phyloP scores from a whole-genome alignment of 768 basidiomycete species.

The Phlebiopsis gigantea region DNA sequence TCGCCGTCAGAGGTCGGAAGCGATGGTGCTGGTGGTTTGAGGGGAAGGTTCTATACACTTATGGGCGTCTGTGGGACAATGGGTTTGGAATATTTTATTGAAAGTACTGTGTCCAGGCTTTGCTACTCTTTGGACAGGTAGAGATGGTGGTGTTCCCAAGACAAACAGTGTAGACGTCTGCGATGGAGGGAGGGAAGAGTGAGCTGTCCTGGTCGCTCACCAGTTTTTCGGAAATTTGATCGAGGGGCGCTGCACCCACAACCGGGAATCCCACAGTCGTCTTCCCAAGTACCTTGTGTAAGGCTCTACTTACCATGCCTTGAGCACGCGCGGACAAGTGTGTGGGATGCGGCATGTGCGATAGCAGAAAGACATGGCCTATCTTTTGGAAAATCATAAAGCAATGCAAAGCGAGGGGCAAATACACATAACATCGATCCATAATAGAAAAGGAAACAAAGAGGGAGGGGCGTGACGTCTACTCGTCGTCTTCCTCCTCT shows the following conservation, averaged over 20 bases:
- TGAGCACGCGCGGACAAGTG: not conserved
- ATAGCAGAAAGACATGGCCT: constrained; percentile 13
- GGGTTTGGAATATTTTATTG: not conserved
- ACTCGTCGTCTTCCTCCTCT: constrained; percentile 48
- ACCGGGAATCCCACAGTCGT: too few species aligned
- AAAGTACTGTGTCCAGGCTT: not conserved
- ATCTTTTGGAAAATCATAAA: constrained; percentile 16
- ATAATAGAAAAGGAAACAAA: constrained; percentile 1
- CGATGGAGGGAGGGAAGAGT: too few species aligned
- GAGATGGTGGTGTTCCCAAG: too few species aligned
- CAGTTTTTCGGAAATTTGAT: too few species aligned
- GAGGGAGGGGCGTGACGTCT: constrained; percentile 25
- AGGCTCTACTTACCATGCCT: too few species aligned
- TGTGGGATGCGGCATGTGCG: constrained; percentile 4
- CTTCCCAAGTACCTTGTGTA: too few species aligned
- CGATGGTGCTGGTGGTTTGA: not conserved
- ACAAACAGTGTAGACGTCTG: too few species aligned
- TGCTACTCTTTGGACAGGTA: not conserved
- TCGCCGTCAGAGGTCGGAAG: not conserved
- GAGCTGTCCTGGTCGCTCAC: too few species aligned
- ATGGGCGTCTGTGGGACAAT: not conserved
- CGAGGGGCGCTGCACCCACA: too few species aligned
- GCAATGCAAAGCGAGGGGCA: constrained; percentile 16
- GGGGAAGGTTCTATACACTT: not conserved
- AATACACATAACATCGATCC: constrained; percentile 15